Conservation (phyloP, 2,329 filamentous ascomycete species). For the Phialophora chinensis region DNA sequence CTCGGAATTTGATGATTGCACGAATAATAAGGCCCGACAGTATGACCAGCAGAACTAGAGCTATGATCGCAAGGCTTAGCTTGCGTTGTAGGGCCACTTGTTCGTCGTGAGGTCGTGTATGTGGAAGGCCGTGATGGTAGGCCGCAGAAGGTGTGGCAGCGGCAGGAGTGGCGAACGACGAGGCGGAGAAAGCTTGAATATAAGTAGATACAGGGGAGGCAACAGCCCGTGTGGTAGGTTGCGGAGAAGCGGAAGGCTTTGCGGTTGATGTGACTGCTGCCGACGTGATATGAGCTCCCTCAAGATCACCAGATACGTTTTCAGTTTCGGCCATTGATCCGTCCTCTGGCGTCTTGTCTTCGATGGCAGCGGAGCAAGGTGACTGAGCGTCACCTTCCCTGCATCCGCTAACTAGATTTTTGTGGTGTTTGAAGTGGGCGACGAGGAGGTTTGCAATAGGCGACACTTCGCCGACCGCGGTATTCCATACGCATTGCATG, state of each 20-base stretch:
- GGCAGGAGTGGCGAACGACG: not conserved
- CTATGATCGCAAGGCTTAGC: slow-evolving; percentile 44
- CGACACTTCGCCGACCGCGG: slow-evolving; percentile 42
- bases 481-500: slow-evolving; percentile 43
- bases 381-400: slow-evolving; percentile 26
- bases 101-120: slow-evolving; percentile 6
- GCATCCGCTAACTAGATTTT: slow-evolving; percentile 23
- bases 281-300: not conserved
- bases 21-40: slow-evolving; percentile 53
- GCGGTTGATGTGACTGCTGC: not conserved
- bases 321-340: not conserved
- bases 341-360: not conserved
- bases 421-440: slow-evolving; percentile 41
- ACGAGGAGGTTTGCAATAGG: slow-evolving; percentile 41
- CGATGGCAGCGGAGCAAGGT: slow-evolving; percentile 14
- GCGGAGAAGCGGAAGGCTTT: not conserved
- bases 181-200: not conserved
- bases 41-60: slow-evolving; percentile 45
- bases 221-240: not conserved
- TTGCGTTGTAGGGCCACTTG: slow-evolving; percentile 18
- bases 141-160: not conserved
- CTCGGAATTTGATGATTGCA: slow-evolving; percentile 56
- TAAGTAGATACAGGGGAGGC: not conserved
- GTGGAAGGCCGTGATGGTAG: slow-evolving; percentile 15
- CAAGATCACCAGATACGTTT: not conserved